Evolutionary conservation across 805 yeast genomes (phyloP).

Genomic region (Lipomyces mesembrius): DNA sequence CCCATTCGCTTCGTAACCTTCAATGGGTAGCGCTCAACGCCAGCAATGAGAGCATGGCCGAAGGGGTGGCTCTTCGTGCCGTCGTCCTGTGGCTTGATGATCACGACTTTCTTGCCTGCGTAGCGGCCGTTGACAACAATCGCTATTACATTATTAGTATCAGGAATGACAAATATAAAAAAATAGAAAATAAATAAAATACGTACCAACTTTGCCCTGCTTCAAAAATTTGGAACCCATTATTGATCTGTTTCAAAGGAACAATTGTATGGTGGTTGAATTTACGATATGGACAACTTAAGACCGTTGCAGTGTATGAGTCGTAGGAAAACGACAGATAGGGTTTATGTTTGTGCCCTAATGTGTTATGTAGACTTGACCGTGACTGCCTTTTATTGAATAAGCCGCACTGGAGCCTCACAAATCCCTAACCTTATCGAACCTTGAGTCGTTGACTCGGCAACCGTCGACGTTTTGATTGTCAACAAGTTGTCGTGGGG

Average conservation of each 20-base stretch:
- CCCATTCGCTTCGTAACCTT: constrained; percentile 95
- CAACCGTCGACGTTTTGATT: background rate
- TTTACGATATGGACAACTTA: background rate
- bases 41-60: constrained; percentile 99
- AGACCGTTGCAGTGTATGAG: background rate
- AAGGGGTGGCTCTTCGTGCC: constrained; percentile 98
- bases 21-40: constrained; percentile 97
- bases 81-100: constrained; percentile 97
- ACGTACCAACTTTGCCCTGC: constrained; percentile 99
- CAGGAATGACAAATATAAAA: background rate
- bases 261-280: background rate
- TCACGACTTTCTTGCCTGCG: constrained; percentile 99
- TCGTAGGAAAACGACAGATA: background rate
- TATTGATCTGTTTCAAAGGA: constrained; percentile 25
- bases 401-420: too few species aligned
- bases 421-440: too few species aligned
- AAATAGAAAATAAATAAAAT: constrained; percentile 34
- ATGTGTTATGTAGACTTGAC: background rate
- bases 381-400: too few species aligned
- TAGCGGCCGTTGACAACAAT: constrained; percentile 99
- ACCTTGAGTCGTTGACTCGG: too few species aligned
- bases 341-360: background rate
- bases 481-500: background rate
- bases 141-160: constrained; percentile 54
- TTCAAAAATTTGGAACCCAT: constrained; percentile 84